Conservation (phyloP, 495 filamentous ascomycete species). For the Penicillium coprophilum region DNA sequence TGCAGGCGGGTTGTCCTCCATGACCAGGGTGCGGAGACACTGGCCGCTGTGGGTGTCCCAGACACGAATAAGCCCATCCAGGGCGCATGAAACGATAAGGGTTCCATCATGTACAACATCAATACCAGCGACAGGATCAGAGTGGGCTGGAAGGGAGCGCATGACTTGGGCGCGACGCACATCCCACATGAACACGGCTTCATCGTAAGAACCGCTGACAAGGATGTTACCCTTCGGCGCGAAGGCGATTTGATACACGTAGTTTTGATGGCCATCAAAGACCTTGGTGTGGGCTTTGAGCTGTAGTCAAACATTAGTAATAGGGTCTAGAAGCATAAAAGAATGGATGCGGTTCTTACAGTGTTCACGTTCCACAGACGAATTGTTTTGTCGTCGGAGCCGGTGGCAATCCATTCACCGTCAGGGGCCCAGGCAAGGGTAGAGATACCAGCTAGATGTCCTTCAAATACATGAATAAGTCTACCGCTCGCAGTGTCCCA, state of each 20-base stretch:
- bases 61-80: constrained; percentile 86
- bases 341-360: constrained; percentile 37
- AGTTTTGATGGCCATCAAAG: constrained; percentile 88
- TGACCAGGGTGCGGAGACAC: constrained; percentile 88
- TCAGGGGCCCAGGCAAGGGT: constrained; percentile 91
- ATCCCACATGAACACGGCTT: constrained; percentile 96
- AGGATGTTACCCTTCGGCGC: constrained; percentile 96
- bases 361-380: constrained; percentile 86
- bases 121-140: constrained; percentile 89
- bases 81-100: constrained; percentile 81
- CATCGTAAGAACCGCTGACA: constrained; percentile 91
- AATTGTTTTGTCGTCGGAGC: constrained; percentile 94
- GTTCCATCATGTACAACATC: constrained; percentile 93
- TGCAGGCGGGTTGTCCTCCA: constrained; percentile 93
- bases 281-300: constrained; percentile 63
- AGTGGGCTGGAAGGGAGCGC: constrained; percentile 89
- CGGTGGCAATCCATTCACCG: constrained; percentile 79
- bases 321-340: constrained; percentile 15
- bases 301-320: constrained; percentile 22
- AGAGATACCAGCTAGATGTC: constrained; percentile 88
- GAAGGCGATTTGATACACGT: constrained; percentile 90
- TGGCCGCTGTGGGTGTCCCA: constrained; percentile 97
- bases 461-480: constrained; percentile 83
- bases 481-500: constrained; percentile 80
- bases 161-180: constrained; percentile 79